Evolutionary conservation across 441 rosid genomes (phyloP), one percentile per base, ranked within the genome.

Genomic region (Lepidium campestre): DNA sequence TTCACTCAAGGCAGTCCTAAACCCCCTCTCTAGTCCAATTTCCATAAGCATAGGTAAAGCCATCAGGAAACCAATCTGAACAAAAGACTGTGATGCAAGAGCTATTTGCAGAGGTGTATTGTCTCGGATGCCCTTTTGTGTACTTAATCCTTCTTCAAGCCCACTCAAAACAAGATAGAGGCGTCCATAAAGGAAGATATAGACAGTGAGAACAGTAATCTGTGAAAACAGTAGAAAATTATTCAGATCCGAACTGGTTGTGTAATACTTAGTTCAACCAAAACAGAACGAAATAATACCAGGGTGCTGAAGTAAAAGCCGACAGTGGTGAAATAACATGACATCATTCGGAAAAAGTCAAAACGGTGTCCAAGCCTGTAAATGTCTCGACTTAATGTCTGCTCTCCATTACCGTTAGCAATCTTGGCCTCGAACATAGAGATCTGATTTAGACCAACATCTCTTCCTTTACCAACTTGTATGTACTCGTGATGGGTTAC

Each of bases 401-500:
- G 99, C 76, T 96, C 99, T 60, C 99, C 99, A 73, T 96, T 96
- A 32, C 98, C 98, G 61, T 93, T 96, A 36, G 98, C 99, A 72
- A 96, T 89, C 75, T 96, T 96, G 60, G 99, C 99, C 85, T 96
- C 98, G 65, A 96, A 96, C 97, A 93, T 87, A 18, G 99, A 96
- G 65, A 96, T 96, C 76, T 96, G 99, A 74, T 96, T 96, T 46
- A 96, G 89, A 22, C 98, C 98, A 73, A 93, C 99, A 79, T 96
- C 99, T 77, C 99, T 90, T 32, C 98, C 99, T 81, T 96, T 96
- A 46, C 99, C 99, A 36, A 96, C 99, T 85, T 96, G 99, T 77
- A 91, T 93, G 81, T 96, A 96, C 62, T 96, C 99, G 59, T 96
- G 99, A 80, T 96, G 99, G 23, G 99, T 96, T 57, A 96, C 93